Evolutionary conservation across 1,139 yeast genomes (phyloP).

Genomic region (Ogataea hybrid): DNA sequence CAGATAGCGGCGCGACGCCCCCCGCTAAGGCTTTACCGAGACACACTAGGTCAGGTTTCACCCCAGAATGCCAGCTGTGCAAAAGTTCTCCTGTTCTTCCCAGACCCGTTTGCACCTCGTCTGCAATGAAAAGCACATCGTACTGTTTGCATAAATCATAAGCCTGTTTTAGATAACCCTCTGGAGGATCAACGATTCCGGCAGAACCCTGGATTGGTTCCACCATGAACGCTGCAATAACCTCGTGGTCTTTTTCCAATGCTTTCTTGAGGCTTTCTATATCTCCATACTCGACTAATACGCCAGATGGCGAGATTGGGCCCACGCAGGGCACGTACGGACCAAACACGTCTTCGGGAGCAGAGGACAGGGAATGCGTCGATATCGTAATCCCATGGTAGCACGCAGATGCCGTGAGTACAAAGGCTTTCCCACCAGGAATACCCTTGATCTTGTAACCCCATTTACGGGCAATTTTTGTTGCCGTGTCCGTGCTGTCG

Average conservation of each 20-base stretch:
- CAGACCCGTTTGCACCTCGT: constrained; percentile 24
- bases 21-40: too few relatives aligned
- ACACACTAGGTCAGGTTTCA: too few relatives aligned
- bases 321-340: constrained; percentile 26
- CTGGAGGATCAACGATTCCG: constrained; percentile 21
- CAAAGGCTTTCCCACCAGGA: constrained; percentile 17
- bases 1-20: too few relatives aligned
- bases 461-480: constrained; percentile 31
- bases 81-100: constrained; percentile 27
- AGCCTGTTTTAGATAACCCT: constrained; percentile 15
- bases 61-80: constrained; percentile 18
- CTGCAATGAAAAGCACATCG: constrained; percentile 21
- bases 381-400: constrained; percentile 30
- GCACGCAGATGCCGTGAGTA: constrained; percentile 25
- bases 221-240: constrained; percentile 24
- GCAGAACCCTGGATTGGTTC: constrained; percentile 25
- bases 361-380: constrained; percentile 25
- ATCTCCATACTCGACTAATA: constrained; percentile 22
- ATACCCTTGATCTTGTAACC: constrained; percentile 24
- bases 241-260: constrained; percentile 18
- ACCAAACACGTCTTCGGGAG: constrained; percentile 17
- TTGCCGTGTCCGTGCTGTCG: constrained; percentile 28
- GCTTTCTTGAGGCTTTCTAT: constrained; percentile 19
- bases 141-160: constrained; percentile 19
- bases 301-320: constrained; percentile 19